These are phyloP conservation scores for Lotmaria passim DNA, from an alignment of 208 protist species.

Conservation along the genomic window DNA sequence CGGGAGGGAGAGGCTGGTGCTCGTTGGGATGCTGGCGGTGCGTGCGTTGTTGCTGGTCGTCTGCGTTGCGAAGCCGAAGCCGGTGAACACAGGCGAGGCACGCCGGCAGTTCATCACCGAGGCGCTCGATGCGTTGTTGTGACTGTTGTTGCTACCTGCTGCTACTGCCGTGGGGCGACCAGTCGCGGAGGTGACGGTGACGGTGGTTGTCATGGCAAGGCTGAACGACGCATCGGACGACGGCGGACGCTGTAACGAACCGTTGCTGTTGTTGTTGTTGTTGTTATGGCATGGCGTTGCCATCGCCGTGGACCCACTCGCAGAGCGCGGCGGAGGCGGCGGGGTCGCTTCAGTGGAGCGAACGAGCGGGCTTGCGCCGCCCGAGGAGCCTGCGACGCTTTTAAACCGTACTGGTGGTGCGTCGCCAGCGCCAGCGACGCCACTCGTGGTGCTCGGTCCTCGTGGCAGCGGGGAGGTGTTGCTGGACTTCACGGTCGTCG, in stretches of 20 bases:
- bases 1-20: constrained; percentile 8
- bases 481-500: background rate
- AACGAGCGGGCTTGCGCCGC: background rate
- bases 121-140: background rate
- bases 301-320: too few relatives aligned
- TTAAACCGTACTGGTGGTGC: background rate
- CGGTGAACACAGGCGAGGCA: constrained; percentile 1
- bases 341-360: background rate
- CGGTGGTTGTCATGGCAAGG: background rate
- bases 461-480: background rate
- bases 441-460: background rate
- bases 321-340: too few relatives aligned
- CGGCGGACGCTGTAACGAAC: too few relatives aligned
- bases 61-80: constrained; percentile 5
- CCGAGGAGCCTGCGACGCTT: background rate
- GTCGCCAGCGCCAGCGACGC: background rate
- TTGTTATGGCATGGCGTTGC: background rate
- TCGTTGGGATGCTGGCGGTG: constrained; percentile 1
- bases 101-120: background rate
- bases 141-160: background rate
- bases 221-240: too few relatives aligned
- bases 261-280: too few relatives aligned
- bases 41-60: background rate
- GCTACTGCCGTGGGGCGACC: background rate
- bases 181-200: constrained; percentile 2